phyloP scores from a whole-genome alignment of 2,329 filamentous ascomycete genomes.

The Biscogniauxia mediterranea region DNA sequence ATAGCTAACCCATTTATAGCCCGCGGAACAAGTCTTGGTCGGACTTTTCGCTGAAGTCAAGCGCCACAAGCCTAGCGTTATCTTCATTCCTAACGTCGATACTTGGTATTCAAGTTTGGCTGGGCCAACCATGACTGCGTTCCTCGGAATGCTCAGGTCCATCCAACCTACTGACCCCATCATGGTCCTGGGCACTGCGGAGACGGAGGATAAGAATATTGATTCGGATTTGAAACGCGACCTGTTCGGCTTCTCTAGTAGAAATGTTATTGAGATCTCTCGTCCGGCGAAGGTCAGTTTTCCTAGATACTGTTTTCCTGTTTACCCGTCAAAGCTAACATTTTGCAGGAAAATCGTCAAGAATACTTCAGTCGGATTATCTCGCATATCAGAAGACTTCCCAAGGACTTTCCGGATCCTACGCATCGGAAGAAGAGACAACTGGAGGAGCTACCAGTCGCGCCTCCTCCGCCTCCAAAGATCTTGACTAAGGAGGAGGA shows the following conservation, averaged over 20 bases:
- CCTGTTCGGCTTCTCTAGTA: conserved; percentile 81
- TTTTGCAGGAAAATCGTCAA: conserved; percentile 55
- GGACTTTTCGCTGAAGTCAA: conserved; percentile 90
- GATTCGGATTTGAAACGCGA: conserved; percentile 66
- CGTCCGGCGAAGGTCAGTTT: conserved; percentile 61
- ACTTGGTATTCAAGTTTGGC: conserved; percentile 71
- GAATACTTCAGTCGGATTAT: conserved; percentile 79
- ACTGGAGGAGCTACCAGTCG: conserved; percentile 73
- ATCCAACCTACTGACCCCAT: conserved; percentile 90
- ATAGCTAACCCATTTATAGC: conserved; percentile 39
- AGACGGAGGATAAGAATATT: conserved; percentile 62
- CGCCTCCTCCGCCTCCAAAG: conserved; percentile 67
- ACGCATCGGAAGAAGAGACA: conserved; percentile 82
- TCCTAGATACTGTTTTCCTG: background rate
- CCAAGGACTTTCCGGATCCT: conserved; percentile 83
- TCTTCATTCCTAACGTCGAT: conserved; percentile 89
- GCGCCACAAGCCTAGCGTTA: conserved; percentile 91
- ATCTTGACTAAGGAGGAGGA: conserved; percentile 74
- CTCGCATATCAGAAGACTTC: conserved; percentile 74
- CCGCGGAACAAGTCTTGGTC: conserved; percentile 84
- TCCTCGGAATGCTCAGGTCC: conserved; percentile 75
- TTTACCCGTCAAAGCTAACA: conserved; percentile 26
- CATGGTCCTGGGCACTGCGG: conserved; percentile 80
- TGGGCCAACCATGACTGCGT: conserved; percentile 73
- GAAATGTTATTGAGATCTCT: conserved; percentile 69